Percentiles rank a stretch among this genome's conserved stretches.
These are phyloP conservation scores for Cynara cardunculus DNA, from an alignment of 129 eudicot species.

Conservation along the genomic window DNA sequence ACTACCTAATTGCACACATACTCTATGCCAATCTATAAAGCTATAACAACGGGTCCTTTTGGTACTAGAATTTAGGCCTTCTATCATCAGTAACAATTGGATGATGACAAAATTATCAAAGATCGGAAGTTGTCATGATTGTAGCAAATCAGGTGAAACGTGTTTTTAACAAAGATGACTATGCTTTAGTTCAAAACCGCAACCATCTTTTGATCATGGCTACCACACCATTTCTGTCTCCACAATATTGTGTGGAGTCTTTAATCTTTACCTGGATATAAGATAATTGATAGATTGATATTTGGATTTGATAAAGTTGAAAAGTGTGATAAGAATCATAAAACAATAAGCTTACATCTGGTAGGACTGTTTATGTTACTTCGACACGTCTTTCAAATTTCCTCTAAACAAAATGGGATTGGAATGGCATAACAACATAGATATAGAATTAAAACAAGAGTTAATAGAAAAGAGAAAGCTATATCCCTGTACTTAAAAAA, in stretches of 20 bases:
- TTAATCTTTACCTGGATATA: neutral
- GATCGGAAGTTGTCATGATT: no score
- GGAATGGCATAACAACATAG: neutral
- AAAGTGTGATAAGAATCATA: neutral
- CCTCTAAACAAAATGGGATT: neutral
- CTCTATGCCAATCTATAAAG: neutral
- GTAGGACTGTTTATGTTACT: neutral
- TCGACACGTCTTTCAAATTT: neutral
- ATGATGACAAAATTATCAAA: no score
- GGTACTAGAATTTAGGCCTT: neutral
- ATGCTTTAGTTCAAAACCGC: neutral
- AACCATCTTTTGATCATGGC: neutral
- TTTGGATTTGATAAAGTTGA: neutral
- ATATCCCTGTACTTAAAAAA: neutral
- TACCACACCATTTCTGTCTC: neutral
- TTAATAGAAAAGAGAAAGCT: neutral
- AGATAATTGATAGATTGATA: neutral
- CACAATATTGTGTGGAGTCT: neutral
- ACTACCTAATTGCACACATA: neutral
- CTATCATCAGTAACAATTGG: neutral
- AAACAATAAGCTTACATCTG: neutral
- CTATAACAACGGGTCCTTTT: neutral
- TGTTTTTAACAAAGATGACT: neutral
- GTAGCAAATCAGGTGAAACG: neutral
- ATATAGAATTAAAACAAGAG: neutral